Evolutionary conservation across 2,329 filamentous ascomycete genomes (phyloP).

Genomic region (Fusarium oxysporum): DNA sequence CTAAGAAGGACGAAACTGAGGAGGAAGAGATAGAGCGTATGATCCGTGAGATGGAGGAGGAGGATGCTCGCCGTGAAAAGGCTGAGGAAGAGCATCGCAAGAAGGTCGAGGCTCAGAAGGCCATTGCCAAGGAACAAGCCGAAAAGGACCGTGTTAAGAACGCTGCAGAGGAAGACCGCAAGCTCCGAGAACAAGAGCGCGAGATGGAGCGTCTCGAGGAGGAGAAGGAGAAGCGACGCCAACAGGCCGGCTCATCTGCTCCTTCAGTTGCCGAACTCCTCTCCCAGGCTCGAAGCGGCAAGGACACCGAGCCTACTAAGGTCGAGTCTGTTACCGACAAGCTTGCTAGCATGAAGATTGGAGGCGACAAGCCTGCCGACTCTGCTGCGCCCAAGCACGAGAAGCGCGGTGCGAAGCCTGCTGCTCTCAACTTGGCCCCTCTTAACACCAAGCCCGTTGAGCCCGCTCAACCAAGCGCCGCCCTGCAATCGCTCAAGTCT

Average conservation of each 20-base stretch:
- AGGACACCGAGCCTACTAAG: slow-evolving; percentile 54
- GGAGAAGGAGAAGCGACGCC: slow-evolving; percentile 70
- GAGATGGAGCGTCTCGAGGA: slow-evolving; percentile 81
- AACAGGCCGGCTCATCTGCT: slow-evolving; percentile 56
- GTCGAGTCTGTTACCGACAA: slow-evolving; percentile 60
- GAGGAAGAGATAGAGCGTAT: slow-evolving; percentile 70
- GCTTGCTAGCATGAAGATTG: slow-evolving; percentile 63
- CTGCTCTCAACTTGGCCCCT: slow-evolving; percentile 86
- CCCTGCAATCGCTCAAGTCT: slow-evolving; percentile 91
- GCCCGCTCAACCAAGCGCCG: slow-evolving; percentile 91
- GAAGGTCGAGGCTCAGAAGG: slow-evolving; percentile 59
- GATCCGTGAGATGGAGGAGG: slow-evolving; percentile 70
- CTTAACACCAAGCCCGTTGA: slow-evolving; percentile 87
- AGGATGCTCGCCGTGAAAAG: slow-evolving; percentile 35
- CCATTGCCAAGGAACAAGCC: slow-evolving; percentile 62
- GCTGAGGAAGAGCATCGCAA: slow-evolving; percentile 57
- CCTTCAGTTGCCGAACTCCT: slow-evolving; percentile 65
- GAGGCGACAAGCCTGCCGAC: slow-evolving; percentile 59
- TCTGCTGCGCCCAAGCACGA: slow-evolving; percentile 64
- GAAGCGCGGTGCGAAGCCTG: slow-evolving; percentile 79
- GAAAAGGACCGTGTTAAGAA: slow-evolving; percentile 57
- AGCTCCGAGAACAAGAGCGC: slow-evolving; percentile 77
- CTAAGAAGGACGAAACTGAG: slow-evolving; percentile 53
- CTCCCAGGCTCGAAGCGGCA: slow-evolving; percentile 53
- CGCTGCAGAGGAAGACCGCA: slow-evolving; percentile 70